A percentile compares a stretch with the other conserved stretches of the same genome.
Conservation (phyloP, 163 green algal genomes). For the Scenedesmus sp. region DNA sequence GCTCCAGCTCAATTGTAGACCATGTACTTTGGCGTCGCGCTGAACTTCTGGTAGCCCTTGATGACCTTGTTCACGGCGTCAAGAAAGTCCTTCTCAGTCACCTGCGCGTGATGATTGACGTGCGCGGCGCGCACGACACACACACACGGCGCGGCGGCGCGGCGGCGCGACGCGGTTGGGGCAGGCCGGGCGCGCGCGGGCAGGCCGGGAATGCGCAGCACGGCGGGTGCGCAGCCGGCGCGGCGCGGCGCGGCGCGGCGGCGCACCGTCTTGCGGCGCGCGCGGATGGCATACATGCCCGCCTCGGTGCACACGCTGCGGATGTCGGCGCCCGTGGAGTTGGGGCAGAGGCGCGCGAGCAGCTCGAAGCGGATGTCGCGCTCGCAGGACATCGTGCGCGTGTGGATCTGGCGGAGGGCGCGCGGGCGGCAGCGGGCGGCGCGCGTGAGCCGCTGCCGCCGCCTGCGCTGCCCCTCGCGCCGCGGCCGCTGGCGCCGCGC, state of each 20-base stretch:
- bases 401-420: constrained; percentile 88
- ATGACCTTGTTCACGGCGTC: constrained; percentile 99
- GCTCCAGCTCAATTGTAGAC: constrained; percentile 84
- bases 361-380: constrained; percentile 97
- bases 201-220: too few species aligned
- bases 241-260: too few species aligned
- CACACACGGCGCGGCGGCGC: too few species aligned
- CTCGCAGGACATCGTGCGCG: constrained; percentile 96
- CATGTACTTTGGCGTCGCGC: constrained; percentile 98
- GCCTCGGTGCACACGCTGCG: constrained; percentile 96
- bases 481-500: background rate
- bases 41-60: constrained; percentile 94
- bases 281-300: constrained; percentile 99
- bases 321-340: constrained; percentile 98
- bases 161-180: too few species aligned
- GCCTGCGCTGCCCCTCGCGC: background rate
- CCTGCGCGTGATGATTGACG: too few species aligned
- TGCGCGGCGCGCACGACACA: too few species aligned
- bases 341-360: constrained; percentile 95
- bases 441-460: background rate
- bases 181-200: too few species aligned
- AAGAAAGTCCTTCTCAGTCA: constrained; percentile 99
- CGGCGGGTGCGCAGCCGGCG: too few species aligned
- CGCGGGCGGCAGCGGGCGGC: background rate
- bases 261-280: constrained; percentile 66